A percentile compares a stretch with the other conserved stretches of the same genome.
Evolutionary conservation across 2,329 filamentous ascomycete species (phyloP).

Genomic region (Aspergillus texensis): DNA sequence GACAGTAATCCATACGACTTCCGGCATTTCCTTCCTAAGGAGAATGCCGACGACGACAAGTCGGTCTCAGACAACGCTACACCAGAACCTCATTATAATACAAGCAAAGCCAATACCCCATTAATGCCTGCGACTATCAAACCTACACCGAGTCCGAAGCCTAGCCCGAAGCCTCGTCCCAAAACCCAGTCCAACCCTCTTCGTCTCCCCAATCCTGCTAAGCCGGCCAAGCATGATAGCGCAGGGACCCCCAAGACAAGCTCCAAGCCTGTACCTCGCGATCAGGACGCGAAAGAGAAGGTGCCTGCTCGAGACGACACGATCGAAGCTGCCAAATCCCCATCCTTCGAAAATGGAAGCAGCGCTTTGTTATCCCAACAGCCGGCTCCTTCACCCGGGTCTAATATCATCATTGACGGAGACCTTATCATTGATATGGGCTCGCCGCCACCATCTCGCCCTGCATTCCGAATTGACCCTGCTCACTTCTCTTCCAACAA

Average conservation of each 20-base stretch:
- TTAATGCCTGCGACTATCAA: constrained; percentile 32
- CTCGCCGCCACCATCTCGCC: constrained; percentile 46
- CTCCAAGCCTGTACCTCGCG: constrained; percentile 24
- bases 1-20: constrained; percentile 53
- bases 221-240: constrained; percentile 24
- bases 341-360: constrained; percentile 36
- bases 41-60: constrained; percentile 38
- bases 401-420: constrained; percentile 51
- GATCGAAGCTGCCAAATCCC: constrained; percentile 27
- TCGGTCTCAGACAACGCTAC: constrained; percentile 37
- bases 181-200: constrained; percentile 39
- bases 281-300: constrained; percentile 12
- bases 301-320: constrained; percentile 22
- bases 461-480: constrained; percentile 43
- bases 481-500: constrained; percentile 47
- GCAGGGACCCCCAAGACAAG: constrained; percentile 23
- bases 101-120: constrained; percentile 39
- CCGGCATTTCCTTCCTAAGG: constrained; percentile 51
- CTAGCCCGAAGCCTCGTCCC: constrained; percentile 30
- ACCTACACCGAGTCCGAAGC: constrained; percentile 29
- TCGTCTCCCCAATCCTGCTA: constrained; percentile 30
- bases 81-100: constrained; percentile 37
- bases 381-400: constrained; percentile 37
- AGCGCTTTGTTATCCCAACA: constrained; percentile 34
- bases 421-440: constrained; percentile 54